Evolutionary conservation across 2,329 filamentous ascomycete species (phyloP).

Genomic region (Lojkania enalia): DNA sequence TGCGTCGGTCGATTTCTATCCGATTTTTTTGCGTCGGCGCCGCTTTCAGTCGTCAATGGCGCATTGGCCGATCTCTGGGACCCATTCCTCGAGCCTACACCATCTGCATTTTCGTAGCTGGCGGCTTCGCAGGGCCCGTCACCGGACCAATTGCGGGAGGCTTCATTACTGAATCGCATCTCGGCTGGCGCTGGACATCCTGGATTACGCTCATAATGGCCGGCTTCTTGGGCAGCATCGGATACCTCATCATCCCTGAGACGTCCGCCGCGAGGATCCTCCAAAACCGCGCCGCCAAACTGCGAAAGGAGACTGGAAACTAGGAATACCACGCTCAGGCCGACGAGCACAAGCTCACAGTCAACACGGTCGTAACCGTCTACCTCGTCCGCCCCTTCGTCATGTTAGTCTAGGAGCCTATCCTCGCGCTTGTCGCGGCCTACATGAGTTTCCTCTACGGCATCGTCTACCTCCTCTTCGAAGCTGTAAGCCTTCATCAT

Average conservation of each 20-base stretch:
- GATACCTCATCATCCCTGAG: constrained; percentile 31
- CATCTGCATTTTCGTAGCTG: constrained; percentile 42
- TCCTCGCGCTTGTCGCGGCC: constrained; percentile 56
- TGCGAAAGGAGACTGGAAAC: constrained; percentile 44
- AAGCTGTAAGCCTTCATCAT: constrained; percentile 33
- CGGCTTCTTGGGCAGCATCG: constrained; percentile 28
- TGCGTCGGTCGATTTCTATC: constrained; percentile 57
- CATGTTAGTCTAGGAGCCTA: constrained; percentile 55
- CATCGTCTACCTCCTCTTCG: constrained; percentile 59
- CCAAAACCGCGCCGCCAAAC: constrained; percentile 32
- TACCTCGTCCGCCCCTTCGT: constrained; percentile 70
- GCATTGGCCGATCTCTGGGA: constrained; percentile 43
- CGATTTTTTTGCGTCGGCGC: constrained; percentile 54
- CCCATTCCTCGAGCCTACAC: constrained; percentile 42
- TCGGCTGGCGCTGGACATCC: constrained; percentile 44
- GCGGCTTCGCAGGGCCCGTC: constrained; percentile 40
- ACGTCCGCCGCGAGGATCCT: constrained; percentile 37
- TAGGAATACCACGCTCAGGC: constrained; percentile 44
- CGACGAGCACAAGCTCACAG: constrained; percentile 62
- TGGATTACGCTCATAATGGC: constrained; percentile 45
- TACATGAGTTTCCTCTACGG: constrained; percentile 72
- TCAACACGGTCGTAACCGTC: constrained; percentile 64
- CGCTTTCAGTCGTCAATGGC: constrained; percentile 40
- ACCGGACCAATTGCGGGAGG: constrained; percentile 54
- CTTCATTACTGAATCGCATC: constrained; percentile 38